Base-by-base conservation (phyloP, 192 early-diverging fungal species). In the Pilobolus umbonatus region DNA sequence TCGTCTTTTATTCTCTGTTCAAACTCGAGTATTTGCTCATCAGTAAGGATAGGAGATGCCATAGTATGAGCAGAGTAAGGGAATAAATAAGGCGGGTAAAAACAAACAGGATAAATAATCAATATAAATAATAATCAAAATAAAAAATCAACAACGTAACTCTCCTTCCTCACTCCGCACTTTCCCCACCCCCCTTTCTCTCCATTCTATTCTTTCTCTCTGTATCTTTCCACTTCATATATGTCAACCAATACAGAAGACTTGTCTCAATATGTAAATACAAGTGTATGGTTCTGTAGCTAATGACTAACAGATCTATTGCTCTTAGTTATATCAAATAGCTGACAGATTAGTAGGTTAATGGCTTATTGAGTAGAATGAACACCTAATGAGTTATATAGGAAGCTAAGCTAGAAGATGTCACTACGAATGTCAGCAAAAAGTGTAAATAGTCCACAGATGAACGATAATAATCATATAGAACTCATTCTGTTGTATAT, bases 1-100 rank as follows among this genome's bases (percentile, higher is more conserved):
- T 79, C 75, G 55, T 81, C 80, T 46, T 76, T 81, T 32, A 84
- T 78, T 46, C 63, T 67, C 48, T 79, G 75, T 47, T 74, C 72
- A 53, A 60, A 73, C 40, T 56, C 64, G 31, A 68, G 47, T 53
- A 76, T 79, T 26, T 76, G 60, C 57, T 76, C 64, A 49, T 73
- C 71, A 22, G 71, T 67, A 11, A 67, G 56, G 43, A 64, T 58
- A 32, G 62, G 57, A n/a, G n/a, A n/a, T 51, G 64, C 46, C 47
- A 31, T 31, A 42, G n/a, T 10, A 30, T 30, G 21, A 43, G 17
- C 28, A 57, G 25, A 10, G 21, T 17, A 28, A 54, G 2, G 14
- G 30, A 17, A 35, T 34, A 2, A 34, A 35, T 22, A 52, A 38
- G 36, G 15, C 9, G 15, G 36, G 15, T 12, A 38, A 15, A 38